A percentile compares a stretch with the other conserved stretches of the same genome.
phyloP scores from a whole-genome alignment of 139 green algal species.

The Chlorella sp. region DNA sequence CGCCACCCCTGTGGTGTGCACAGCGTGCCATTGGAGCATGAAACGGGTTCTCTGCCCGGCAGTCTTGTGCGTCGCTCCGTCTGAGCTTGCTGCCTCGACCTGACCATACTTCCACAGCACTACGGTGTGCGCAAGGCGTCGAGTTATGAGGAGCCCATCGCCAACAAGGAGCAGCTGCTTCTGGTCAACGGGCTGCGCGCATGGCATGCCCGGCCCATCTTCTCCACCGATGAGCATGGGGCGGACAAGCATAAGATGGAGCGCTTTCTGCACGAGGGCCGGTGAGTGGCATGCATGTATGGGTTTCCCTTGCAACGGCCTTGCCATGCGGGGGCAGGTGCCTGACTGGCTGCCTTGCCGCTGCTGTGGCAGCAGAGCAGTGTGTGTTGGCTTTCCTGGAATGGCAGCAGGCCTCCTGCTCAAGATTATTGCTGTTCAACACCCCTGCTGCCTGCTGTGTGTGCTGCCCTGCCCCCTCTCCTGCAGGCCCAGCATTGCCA shows the following conservation, averaged over 20 bases:
- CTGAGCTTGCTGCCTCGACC: no score
- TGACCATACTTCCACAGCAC: neutral
- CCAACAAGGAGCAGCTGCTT: constrained; percentile 89
- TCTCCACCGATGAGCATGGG: constrained; percentile 77
- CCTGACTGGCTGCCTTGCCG: no score
- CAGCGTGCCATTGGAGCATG: no score
- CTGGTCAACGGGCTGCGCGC: constrained; percentile 77
- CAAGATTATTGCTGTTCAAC: no score
- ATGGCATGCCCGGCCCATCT: constrained; percentile 70
- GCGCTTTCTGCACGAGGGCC: constrained; percentile 81
- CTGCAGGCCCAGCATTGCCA: constrained; percentile 69
- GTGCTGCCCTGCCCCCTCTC: neutral
- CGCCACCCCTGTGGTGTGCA: no score
- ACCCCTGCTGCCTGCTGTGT: no score
- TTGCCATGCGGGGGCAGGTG: no score
- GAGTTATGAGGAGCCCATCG: constrained; percentile 64
- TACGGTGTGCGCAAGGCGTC: constrained; percentile 71
- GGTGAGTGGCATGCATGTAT: constrained; percentile 2
- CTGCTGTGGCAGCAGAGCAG: no score
- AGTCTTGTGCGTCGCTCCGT: no score
- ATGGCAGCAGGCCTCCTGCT: no score
- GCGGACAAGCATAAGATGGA: constrained; percentile 96
- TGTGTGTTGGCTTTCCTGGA: no score
- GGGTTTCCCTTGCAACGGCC: neutral
- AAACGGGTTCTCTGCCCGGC: no score